Evolutionary conservation across 495 filamentous ascomycete species (phyloP), one percentile per base, ranked within the genome.

Genomic region (Extremus antarcticus): DNA sequence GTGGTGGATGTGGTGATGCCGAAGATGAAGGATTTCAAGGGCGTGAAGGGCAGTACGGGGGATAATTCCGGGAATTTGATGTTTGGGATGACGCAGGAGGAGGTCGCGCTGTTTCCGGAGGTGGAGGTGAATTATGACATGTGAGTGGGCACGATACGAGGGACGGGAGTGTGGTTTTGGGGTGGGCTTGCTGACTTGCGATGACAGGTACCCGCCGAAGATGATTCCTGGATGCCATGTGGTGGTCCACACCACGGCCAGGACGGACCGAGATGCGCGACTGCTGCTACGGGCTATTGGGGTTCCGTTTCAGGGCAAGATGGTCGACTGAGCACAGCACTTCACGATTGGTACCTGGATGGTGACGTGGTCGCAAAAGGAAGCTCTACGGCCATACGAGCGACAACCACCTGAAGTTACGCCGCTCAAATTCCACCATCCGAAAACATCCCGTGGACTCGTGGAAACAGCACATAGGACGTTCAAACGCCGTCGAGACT

Each of bases 171-270:
- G 25, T 43, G 25, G 15, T n/a, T n/a, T n/a, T n/a, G n/a, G n/a
- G n/a, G n/a, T n/a, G n/a, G n/a, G n/a, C 38, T 20, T 47, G 17
- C 46, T 53, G 32, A 25, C 52, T 35, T 68, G 20, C 7, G 41
- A 45, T 45, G 41, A 40, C 60, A 83, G 75, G 75, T 94, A 94
- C 66, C 88, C 89, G 20, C 78, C 86, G 22, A 88, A 86, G 73
- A 91, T 95, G 90, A 87, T 98, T 47, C 88, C 92, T 3, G 90
- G 88, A 64, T 86, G 86, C 70, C 81, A 94, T 60, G 78, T 98
- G 52, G 86, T 83, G 32, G 68, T 95, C 52, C 87, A 95, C 70
- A 97, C 92, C 3, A 80, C 85, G 32, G 92, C 92, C 41, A 89
- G 75, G 19, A 94, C 85, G 17, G 90, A 98, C 64, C 83, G 83